Conservation (phyloP, 768 basidiomycete species). For the Calvatia gigantea region DNA sequence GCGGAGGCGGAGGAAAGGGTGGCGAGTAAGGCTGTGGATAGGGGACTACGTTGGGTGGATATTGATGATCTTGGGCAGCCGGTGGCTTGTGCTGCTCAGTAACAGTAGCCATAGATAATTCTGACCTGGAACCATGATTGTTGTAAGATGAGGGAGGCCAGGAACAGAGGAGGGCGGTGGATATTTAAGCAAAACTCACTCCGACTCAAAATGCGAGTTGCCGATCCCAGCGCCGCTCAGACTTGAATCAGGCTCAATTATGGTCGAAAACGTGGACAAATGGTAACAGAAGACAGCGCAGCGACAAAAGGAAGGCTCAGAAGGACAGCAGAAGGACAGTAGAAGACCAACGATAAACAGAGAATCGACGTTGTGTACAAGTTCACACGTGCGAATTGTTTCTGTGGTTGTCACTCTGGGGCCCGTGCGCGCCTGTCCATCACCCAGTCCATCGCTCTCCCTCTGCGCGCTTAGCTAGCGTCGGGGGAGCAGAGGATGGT, state of each 20-base stretch:
- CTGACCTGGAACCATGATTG: slow-evolving; percentile 10
- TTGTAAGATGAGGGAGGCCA: slow-evolving; percentile 10
- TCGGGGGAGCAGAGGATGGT: background rate
- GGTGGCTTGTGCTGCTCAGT: slow-evolving; percentile 30
- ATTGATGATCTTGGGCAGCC: slow-evolving; percentile 28
- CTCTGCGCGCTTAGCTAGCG: background rate
- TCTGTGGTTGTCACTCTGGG: background rate
- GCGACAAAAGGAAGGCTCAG: background rate
- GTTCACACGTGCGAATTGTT: slow-evolving; percentile 7
- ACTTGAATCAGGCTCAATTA: slow-evolving; percentile 21
- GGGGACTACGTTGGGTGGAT: slow-evolving; percentile 27
- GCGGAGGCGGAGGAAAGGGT: slow-evolving; percentile 27
- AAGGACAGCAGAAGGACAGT: background rate
- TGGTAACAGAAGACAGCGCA: background rate
- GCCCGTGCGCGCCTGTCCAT: slow-evolving; percentile 3
- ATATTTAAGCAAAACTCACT: slow-evolving; percentile 39
- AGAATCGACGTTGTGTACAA: slow-evolving; percentile 4
- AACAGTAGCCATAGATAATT: slow-evolving; percentile 22
- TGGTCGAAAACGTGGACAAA: background rate
- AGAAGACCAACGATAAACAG: background rate
- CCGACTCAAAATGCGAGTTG: slow-evolving; percentile 39
- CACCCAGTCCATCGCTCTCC: background rate
- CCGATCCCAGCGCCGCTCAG: slow-evolving; percentile 40
- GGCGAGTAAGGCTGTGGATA: slow-evolving; percentile 30
- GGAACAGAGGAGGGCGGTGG: slow-evolving; percentile 17